Evolutionary conservation across 148 eudicot species (phyloP).

Genomic region (Chenopodium album): DNA sequence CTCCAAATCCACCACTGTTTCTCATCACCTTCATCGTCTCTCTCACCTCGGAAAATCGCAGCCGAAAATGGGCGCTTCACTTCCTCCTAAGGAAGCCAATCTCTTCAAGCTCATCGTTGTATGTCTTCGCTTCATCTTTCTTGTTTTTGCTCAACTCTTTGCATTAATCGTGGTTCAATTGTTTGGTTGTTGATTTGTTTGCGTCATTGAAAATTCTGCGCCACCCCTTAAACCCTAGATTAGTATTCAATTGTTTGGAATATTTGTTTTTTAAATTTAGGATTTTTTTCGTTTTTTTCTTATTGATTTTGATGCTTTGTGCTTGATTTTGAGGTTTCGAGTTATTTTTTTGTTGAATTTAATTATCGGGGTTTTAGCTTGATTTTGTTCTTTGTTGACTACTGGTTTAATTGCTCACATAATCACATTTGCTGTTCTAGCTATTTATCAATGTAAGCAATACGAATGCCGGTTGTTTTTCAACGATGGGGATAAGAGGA

Average conservation of each 20-base stretch:
- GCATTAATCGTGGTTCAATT: constrained; percentile 12
- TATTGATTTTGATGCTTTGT: background rate
- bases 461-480: background rate
- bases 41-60: constrained; percentile 17
- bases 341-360: too few species aligned
- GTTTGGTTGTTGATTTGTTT: constrained; percentile 2
- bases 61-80: constrained; percentile 74
- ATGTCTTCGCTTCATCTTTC: constrained; percentile 29
- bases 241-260: background rate
- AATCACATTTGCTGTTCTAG: too few species aligned
- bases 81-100: constrained; percentile 90
- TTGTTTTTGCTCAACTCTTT: background rate
- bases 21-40: constrained; percentile 3
- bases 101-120: constrained; percentile 97
- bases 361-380: too few species aligned
- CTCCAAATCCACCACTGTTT: too few species aligned
- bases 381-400: background rate
- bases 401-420: background rate
- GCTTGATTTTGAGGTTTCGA: background rate
- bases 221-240: constrained; percentile 23
- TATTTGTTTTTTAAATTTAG: background rate
- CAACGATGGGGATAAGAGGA: background rate
- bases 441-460: too few species aligned
- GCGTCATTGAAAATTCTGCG: background rate
- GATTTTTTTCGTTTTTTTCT: background rate